phyloP scores from a whole-genome alignment of 768 basidiomycete genomes.

The Lentinus tigrinus region DNA sequence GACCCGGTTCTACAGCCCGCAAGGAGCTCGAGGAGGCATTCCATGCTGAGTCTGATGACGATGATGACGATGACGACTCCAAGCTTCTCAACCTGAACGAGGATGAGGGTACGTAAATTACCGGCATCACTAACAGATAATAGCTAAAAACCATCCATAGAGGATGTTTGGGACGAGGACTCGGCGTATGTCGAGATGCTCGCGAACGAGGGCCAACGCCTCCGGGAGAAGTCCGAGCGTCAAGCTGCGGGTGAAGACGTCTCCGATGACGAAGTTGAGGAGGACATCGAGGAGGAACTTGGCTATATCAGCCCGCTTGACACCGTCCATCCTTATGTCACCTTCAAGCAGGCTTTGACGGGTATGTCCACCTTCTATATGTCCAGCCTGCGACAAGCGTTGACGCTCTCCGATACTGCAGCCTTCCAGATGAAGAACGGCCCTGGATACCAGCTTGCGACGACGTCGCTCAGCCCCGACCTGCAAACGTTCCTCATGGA shows the following conservation, averaged over 20 bases:
- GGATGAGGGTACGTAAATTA: constrained; percentile 51
- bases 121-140: background rate
- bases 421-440: constrained; percentile 77
- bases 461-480: constrained; percentile 68
- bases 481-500: constrained; percentile 84
- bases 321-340: constrained; percentile 69
- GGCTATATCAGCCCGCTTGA: constrained; percentile 86
- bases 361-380: constrained; percentile 42
- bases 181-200: constrained; percentile 87
- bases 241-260: constrained; percentile 31
- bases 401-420: constrained; percentile 27
- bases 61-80: constrained; percentile 49
- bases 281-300: constrained; percentile 78
- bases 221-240: constrained; percentile 61
- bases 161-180: constrained; percentile 90
- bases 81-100: constrained; percentile 61
- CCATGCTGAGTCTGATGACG: constrained; percentile 41
- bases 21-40: constrained; percentile 57
- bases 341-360: constrained; percentile 77
- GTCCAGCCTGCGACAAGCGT: background rate
- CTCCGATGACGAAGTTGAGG: constrained; percentile 39
- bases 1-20: constrained; percentile 39
- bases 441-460: constrained; percentile 66
- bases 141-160: constrained; percentile 32
- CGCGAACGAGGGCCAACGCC: constrained; percentile 78